These are phyloP conservation scores for Irpex sp. DNA, from an alignment of 1,284 basidiomycete genomes.

Conservation along the genomic window DNA sequence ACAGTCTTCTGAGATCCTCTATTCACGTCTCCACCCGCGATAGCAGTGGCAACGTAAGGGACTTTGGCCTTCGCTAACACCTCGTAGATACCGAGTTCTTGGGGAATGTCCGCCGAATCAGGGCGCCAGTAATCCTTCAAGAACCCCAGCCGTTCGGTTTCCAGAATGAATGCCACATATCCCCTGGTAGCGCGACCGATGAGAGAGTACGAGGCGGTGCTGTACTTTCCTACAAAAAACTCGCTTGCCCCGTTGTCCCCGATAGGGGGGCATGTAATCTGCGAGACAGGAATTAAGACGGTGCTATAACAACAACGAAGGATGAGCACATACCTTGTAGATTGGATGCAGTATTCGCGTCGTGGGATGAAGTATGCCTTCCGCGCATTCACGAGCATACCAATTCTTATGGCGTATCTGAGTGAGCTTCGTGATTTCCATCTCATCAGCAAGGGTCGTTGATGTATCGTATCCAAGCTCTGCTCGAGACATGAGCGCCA, in stretches of 20 bases:
- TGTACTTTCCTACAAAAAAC: background rate
- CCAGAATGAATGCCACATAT: background rate
- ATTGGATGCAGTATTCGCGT: background rate
- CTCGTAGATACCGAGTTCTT: background rate
- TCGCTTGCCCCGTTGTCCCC: background rate
- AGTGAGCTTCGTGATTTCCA: background rate
- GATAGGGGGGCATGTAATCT: background rate
- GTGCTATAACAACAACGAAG: background rate
- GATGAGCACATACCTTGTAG: background rate
- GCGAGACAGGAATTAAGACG: background rate
- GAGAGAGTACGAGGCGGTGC: background rate
- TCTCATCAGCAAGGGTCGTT: background rate
- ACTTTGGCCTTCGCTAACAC: background rate
- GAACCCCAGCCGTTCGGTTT: background rate
- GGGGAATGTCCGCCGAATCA: background rate
- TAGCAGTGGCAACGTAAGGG: background rate
- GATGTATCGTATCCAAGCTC: background rate
- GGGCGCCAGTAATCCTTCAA: constrained; percentile 9
- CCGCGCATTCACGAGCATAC: background rate
- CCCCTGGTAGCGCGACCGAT: constrained; percentile 5
- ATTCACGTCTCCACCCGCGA: constrained; percentile 1
- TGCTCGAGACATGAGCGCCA: background rate
- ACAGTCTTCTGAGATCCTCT: background rate
- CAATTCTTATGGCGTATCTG: background rate
- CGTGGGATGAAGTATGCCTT: background rate